Conservation (phyloP, 2,329 filamentous ascomycete species). For the Ceratocystis colombiana region DNA sequence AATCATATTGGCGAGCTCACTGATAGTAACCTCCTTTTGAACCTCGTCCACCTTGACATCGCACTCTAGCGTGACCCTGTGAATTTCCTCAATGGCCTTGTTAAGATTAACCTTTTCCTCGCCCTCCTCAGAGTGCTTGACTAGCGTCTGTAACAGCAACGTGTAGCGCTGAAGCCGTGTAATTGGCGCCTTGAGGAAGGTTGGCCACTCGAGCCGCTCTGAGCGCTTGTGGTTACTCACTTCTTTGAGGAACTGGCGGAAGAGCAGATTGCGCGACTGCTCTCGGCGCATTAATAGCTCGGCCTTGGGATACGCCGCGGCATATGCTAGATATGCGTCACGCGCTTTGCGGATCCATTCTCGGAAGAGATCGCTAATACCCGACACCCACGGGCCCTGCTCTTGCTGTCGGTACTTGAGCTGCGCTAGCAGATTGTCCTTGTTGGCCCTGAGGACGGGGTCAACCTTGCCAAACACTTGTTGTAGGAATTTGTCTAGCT, state of each 20-base stretch:
- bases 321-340: constrained; percentile 82
- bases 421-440: constrained; percentile 82
- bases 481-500: constrained; percentile 66
- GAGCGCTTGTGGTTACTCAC: constrained; percentile 69
- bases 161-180: constrained; percentile 85
- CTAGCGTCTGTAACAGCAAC: constrained; percentile 69
- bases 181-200: constrained; percentile 85
- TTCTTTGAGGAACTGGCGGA: constrained; percentile 74
- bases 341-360: constrained; percentile 97
- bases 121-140: constrained; percentile 70
- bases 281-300: constrained; percentile 76
- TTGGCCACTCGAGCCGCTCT: constrained; percentile 82
- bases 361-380: constrained; percentile 93
- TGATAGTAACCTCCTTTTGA: constrained; percentile 79
- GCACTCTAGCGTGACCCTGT: constrained; percentile 77
- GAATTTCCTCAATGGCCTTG: constrained; percentile 85
- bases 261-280: constrained; percentile 71
- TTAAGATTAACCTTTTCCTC: constrained; percentile 81
- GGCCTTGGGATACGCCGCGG: constrained; percentile 74
- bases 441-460: constrained; percentile 78
- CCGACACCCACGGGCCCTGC: constrained; percentile 86
- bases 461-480: constrained; percentile 90
- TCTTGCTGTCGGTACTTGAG: constrained; percentile 95
- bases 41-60: constrained; percentile 88
- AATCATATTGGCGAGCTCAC: constrained; percentile 72